Evolutionary conservation across 2,329 filamentous ascomycete species (phyloP).

Genomic region (Neonectria faginata): DNA sequence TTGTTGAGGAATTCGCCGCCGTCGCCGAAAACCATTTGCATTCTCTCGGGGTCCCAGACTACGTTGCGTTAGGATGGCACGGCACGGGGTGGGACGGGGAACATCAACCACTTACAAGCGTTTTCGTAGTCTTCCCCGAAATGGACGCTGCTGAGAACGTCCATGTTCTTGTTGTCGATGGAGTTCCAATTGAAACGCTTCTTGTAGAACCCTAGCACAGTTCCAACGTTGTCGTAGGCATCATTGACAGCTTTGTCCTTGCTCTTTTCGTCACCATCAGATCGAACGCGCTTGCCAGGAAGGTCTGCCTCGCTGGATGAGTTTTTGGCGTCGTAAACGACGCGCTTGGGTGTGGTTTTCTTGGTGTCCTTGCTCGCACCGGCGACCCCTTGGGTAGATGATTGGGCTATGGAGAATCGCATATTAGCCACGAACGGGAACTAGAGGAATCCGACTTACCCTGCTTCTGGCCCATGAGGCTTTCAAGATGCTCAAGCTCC

Average conservation of each 20-base stretch:
- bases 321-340: conserved; percentile 59
- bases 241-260: conserved; percentile 60
- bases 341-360: conserved; percentile 52
- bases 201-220: conserved; percentile 62
- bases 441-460: conserved; percentile 39
- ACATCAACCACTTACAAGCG: conserved; percentile 55
- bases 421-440: neutral
- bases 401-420: conserved; percentile 9
- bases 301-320: conserved; percentile 51
- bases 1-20: conserved; percentile 63
- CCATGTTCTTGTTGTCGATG: conserved; percentile 62
- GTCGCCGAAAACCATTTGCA: conserved; percentile 69
- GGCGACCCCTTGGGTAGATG: conserved; percentile 37
- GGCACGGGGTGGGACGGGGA: neutral
- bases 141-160: conserved; percentile 65
- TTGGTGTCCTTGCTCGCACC: conserved; percentile 29
- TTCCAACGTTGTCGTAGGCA: conserved; percentile 62
- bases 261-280: conserved; percentile 55
- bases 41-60: conserved; percentile 62
- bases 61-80: conserved; percentile 7
- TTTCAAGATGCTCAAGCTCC: conserved; percentile 54
- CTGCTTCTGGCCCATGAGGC: conserved; percentile 34
- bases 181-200: conserved; percentile 63
- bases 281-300: conserved; percentile 57
- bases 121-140: conserved; percentile 63